Base-by-base conservation (phyloP, 371 early-diverging fungal species). In the Entomophthora muscae region DNA sequence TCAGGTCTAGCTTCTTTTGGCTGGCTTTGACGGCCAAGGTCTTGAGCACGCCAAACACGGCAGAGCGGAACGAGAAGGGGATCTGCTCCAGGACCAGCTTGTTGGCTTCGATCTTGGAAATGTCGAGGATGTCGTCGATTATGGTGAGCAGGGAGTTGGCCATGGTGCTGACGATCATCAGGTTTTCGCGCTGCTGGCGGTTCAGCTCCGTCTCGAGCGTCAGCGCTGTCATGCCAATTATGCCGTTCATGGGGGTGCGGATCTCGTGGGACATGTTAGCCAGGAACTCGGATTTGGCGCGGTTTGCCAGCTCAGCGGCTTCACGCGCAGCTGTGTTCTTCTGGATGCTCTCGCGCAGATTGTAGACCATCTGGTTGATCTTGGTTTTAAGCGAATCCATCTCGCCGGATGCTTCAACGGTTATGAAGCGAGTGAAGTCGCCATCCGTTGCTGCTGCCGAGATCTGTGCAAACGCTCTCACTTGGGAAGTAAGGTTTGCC, bases 101-200 rank as follows among this genome's bases (percentile, higher is more conserved):
- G 13, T 77, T 77, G 27, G 78, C 75, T 64, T 81, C 82, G 22
- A 72, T 85, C 75, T 88, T 88, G 52, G 86, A 86, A 60, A 88
- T 81, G 73, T 90, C 89, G 23, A 90, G 75, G 67, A 90, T 82
- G 68, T 88, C 87, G 64, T 88, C 83, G 58, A 89, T 84, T 58
- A 89, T 84, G 1, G 77, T 83, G 56, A 85, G 67, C 53, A 89
- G 71, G 64, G 80, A 81, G 51, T 80, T 78, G 3, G 86, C 84
- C 61, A 83, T 69, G 10, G 76, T 76, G 32, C 78, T 80, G 30
- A 87, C 83, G 32, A 84, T 83, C 78, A 82, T 77, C 67, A 86
- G 66, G 58, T 84, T 82, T 69, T 87, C 88, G 57, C 83, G 79
- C 69, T 88, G 88, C 53, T 85, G 80, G 12, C 83, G 78, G 22